phyloP scores from a whole-genome alignment of 192 early-diverging fungal species.

The Coemansia sp. region DNA sequence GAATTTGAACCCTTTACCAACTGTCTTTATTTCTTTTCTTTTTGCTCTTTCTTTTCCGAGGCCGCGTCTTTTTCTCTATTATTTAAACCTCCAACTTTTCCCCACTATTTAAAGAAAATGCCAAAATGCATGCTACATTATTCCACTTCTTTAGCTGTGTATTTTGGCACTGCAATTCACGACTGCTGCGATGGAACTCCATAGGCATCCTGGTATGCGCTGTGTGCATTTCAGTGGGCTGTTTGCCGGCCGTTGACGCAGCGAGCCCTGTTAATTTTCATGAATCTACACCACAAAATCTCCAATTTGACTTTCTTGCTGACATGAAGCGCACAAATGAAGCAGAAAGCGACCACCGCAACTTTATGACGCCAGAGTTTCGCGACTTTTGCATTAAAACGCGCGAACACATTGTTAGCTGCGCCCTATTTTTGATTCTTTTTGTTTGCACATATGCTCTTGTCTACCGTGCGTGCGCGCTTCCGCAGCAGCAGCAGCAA shows the following conservation, averaged over 20 bases:
- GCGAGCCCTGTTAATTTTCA: neutral
- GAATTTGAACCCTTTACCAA: neutral
- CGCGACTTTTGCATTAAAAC: slow-evolving; percentile 41
- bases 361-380: slow-evolving; percentile 54
- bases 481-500: neutral
- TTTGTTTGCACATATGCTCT: slow-evolving; percentile 35
- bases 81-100: neutral
- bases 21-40: slow-evolving; percentile 4
- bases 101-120: slow-evolving; percentile 9
- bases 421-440: slow-evolving; percentile 26
- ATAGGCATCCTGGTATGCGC: neutral
- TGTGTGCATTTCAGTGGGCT: neutral
- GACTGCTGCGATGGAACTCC: neutral
- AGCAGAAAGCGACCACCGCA: slow-evolving; percentile 49
- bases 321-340: slow-evolving; percentile 52
- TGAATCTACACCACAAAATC: neutral
- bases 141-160: neutral
- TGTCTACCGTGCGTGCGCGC: slow-evolving; percentile 34
- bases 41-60: neutral
- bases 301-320: slow-evolving; percentile 27
- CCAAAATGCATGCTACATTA: slow-evolving; percentile 9
- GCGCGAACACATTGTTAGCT: slow-evolving; percentile 48
- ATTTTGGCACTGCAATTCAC: neutral
- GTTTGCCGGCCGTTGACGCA: neutral
- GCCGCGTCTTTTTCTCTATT: neutral